Conservation (phyloP, 2,329 filamentous ascomycete species). For the Alternaria tenuissima region DNA sequence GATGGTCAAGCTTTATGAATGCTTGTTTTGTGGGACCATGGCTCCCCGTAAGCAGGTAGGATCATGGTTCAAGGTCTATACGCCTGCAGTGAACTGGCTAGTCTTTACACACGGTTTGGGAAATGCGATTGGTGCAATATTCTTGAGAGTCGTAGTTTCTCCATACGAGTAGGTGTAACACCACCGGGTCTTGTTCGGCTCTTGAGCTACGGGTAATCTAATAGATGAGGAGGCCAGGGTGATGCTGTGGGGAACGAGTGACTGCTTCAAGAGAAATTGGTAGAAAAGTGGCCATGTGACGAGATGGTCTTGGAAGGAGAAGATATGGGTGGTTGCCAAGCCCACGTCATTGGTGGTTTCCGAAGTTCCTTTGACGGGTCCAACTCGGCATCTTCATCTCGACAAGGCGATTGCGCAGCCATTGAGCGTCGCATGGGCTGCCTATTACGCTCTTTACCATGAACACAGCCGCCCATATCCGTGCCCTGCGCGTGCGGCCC, state of each 20-base stretch:
- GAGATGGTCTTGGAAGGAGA: not conserved
- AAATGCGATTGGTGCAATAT: conserved; percentile 12
- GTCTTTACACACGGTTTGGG: not conserved
- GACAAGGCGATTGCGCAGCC: conserved; percentile 26
- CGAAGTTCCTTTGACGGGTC: conserved; percentile 5
- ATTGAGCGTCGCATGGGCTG: conserved; percentile 31
- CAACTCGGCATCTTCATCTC: conserved; percentile 3
- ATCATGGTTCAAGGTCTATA: not conserved
- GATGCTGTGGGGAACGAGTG: not conserved
- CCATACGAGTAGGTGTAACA: not conserved
- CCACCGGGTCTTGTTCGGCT: conserved; percentile 5
- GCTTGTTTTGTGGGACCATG: conserved; percentile 18
- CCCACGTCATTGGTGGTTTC: conserved; percentile 14
- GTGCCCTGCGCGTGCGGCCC: conserved; percentile 39
- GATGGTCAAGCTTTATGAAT: conserved; percentile 22
- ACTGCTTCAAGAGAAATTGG: not conserved
- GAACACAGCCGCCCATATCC: conserved; percentile 38
- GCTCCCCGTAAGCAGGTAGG: conserved; percentile 1
- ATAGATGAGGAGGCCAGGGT: not conserved
- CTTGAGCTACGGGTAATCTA: conserved; percentile 11
- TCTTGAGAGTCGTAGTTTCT: not conserved
- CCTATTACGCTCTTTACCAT: conserved; percentile 32
- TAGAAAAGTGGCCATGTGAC: not conserved
- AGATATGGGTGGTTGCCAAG: conserved; percentile 8
- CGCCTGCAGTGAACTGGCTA: not conserved